Conservation (phyloP, 148 eudicot genomes). For the Drosera capensis region DNA sequence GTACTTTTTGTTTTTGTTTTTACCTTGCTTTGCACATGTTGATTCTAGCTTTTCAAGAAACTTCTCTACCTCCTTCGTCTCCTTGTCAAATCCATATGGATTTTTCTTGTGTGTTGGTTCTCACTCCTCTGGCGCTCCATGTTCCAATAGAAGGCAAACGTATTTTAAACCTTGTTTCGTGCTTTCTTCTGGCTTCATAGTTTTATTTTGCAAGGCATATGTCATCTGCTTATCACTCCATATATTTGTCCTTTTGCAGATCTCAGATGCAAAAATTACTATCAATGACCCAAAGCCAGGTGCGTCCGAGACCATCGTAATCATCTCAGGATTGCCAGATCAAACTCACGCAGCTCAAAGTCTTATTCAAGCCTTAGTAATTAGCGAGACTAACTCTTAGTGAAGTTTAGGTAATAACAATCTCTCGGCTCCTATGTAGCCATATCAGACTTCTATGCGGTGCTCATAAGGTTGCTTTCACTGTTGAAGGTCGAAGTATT, state of each 20-base stretch:
- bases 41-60: too few relatives aligned
- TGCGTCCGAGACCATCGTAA: conserved; percentile 25
- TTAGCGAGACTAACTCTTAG: background rate
- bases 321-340: conserved; percentile 70
- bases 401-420: background rate
- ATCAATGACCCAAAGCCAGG: conserved; percentile 49
- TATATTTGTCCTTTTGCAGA: conserved; percentile 18
- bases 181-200: too few relatives aligned
- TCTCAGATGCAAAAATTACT: conserved; percentile 67
- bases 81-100: too few relatives aligned
- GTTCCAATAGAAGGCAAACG: too few relatives aligned
- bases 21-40: background rate
- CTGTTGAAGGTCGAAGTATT: too few relatives aligned
- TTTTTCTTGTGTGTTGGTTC: too few relatives aligned
- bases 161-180: too few relatives aligned
- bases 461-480: too few relatives aligned
- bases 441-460: too few relatives aligned
- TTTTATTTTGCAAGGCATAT: background rate
- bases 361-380: conserved; percentile 70
- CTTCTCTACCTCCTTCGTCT: too few relatives aligned
- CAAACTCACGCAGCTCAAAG: conserved; percentile 86
- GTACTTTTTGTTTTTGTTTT: conserved; percentile 18
- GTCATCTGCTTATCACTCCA: background rate
- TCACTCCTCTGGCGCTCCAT: too few relatives aligned
- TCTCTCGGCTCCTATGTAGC: background rate